A percentile compares a stretch with the other conserved stretches of the same genome.
Evolutionary conservation across 2,329 filamentous ascomycete species (phyloP).

Genomic region (Paecilomyces sp.): DNA sequence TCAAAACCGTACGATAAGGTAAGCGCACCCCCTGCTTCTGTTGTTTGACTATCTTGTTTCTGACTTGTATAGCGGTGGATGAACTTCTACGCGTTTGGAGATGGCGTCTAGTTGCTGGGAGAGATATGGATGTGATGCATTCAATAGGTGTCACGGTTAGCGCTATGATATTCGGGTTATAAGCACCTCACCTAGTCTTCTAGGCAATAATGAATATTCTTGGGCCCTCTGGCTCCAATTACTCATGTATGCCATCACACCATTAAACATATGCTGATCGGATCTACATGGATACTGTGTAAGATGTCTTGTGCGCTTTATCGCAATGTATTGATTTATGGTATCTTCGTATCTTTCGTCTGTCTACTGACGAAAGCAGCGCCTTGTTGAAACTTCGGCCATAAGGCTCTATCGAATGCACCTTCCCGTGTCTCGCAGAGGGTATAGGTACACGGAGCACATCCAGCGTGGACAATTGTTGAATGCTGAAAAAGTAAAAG

Average conservation of each 20-base stretch:
- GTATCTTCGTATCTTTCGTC: background rate
- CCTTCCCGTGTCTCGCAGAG: background rate
- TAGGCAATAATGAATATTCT: background rate
- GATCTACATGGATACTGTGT: background rate
- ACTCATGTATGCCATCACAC: too few species aligned
- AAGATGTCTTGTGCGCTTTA: background rate
- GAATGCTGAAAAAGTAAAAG: constrained; percentile 18
- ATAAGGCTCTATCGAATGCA: background rate
- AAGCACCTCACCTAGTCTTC: background rate
- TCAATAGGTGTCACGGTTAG: background rate
- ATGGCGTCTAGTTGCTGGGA: background rate
- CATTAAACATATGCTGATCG: background rate
- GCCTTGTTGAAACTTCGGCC: background rate
- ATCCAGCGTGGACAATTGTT: constrained; percentile 93
- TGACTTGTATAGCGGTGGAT: constrained; percentile 1
- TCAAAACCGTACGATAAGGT: constrained; percentile 45
- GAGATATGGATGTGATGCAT: background rate
- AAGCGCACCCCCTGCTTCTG: background rate
- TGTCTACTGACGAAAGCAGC: background rate
- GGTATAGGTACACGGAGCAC: constrained; percentile 49
- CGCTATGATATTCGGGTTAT: background rate
- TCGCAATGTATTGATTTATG: background rate
- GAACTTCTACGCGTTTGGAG: constrained; percentile 3
- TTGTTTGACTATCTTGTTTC: background rate
- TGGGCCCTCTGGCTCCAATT: too few species aligned